Evolutionary conservation across 345 rosid species (phyloP), one percentile per base, ranked within the genome.

Genomic region (Pugionium cornutum): DNA sequence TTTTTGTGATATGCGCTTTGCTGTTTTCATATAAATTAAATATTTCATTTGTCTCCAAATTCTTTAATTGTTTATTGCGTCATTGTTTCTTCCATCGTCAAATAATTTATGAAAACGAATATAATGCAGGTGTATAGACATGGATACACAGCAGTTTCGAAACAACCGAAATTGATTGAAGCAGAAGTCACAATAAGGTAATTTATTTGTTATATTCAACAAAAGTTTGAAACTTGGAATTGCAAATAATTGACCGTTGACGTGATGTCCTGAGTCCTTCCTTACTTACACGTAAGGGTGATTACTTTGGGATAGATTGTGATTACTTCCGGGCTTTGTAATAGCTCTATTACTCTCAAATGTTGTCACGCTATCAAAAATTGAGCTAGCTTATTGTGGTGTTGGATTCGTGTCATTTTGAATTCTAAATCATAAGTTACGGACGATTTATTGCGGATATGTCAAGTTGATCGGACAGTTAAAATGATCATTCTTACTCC

Each of bases 81-180:
- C 58, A 53, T 52, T 73, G 67, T 73, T 73, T 67, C 62, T 67
- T 54, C 52, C 30, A 6, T 64, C 66, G 48, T 72, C 47, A 5
- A 34, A 70, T 47, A 11, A 37, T 35, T 58, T 58, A 57, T 5
- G 2, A 31, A 53, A 48, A 7, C 4, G 2, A 3, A 40, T 1
- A 40, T 40, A 40, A 11, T 72, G 73, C 84, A 92, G 96, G 85
- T 77, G 39, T 92, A 86, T 67, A 80, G 70, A 76, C 84, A 87
- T 50, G 96, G 97, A 63, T 89, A 87, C 58, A 81, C 86, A 4
- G 87, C 83, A 65, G 42, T 87, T 66, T 55, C 81, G 28, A 92
- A 84, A 73, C 86, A 81, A 78, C 58, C 81, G 27, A 82, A 78
- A 72, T 42, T 76, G 28, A 69, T 82, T 4, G 95, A 89, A 53